Base-by-base conservation (phyloP, 2,329 filamentous ascomycete species). In the Helicocarpus griseus region DNA sequence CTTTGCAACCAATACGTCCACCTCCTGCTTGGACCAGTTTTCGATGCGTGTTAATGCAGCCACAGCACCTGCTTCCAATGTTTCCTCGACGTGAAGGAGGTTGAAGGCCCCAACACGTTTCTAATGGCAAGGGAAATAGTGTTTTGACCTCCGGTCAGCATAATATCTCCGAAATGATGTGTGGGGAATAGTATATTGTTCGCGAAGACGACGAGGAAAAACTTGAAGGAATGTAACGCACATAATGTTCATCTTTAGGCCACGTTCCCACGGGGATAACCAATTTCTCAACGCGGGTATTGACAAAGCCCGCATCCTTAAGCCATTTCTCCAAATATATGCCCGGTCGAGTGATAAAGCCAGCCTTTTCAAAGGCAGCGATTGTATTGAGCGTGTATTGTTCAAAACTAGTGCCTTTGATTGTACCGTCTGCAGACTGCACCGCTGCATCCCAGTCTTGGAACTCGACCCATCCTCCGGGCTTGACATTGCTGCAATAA, bases 391-490 rank as follows among this genome's bases (percentile, higher is more conserved):
- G n/a, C 9, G 26, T 41, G 21, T 51, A 54, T 4, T 31, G 43
- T 28, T 51, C 48, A 13, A 54, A 22, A 14, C 33, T 33, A 7
- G 26, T 54, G 11, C 17, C 43, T 43, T 54, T 48, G 8, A 9
- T n/a, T 11, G 48, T 36, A 24, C 33, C 41, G 9, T 51, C 49
- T 17, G 39, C n/a, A 29, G 49, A 51, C 4, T 51, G 40, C 29
- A 41, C 19, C 39, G 33, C 39, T 5, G 33, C 39, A 28, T 51
- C 69, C 48, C 65, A 56, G 26, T 74, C 64, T 31, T 63, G 57
- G 44, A 61, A 61, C 41, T 76, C 73, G n/a, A 73, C 60, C 57
- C 62, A 72, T 24, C 71, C 73, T 24, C 71, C 73, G 0, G 72
- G 71, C 17, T 61, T 62, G 22, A 61, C 54, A 45, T 53, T 38